Evolutionary conservation across 2,329 filamentous ascomycete genomes (phyloP).

Genomic region (Fusarium zealandicum): DNA sequence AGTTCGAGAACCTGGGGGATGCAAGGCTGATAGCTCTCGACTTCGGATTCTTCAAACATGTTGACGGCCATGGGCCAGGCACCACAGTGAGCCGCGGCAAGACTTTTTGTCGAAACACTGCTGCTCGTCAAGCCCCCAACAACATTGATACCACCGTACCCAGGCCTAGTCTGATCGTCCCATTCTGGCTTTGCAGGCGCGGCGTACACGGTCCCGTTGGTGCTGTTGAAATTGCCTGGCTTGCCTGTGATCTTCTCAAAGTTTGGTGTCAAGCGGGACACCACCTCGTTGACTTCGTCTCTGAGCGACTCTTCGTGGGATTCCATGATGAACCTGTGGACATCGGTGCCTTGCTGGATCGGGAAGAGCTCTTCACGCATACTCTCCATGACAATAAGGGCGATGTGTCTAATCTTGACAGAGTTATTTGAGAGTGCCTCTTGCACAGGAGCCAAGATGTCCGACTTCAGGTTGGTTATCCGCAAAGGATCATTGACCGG

Average conservation of each 20-base stretch:
- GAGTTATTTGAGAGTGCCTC: constrained; percentile 34
- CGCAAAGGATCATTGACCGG: constrained; percentile 50
- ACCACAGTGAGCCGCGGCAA: constrained; percentile 52
- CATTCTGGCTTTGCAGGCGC: constrained; percentile 36
- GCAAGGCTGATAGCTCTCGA: constrained; percentile 54
- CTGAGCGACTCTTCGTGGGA: constrained; percentile 44
- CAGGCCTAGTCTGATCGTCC: constrained; percentile 26
- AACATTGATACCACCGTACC: constrained; percentile 50
- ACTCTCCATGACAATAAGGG: constrained; percentile 54
- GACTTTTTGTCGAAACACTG: constrained; percentile 54
- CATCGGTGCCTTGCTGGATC: constrained; percentile 49
- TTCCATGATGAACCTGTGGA: constrained; percentile 45
- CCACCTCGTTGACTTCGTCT: constrained; percentile 39
- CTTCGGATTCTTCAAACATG: constrained; percentile 51
- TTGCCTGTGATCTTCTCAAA: constrained; percentile 34
- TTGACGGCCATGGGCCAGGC: constrained; percentile 51
- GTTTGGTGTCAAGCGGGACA: constrained; percentile 43
- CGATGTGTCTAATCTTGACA: constrained; percentile 53
- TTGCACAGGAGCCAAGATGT: constrained; percentile 40
- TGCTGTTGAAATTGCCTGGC: constrained; percentile 21
- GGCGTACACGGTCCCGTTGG: constrained; percentile 39
- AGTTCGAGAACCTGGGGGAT: constrained; percentile 49
- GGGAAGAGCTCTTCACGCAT: constrained; percentile 55
- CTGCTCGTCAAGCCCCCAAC: constrained; percentile 50
- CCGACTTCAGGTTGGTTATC: constrained; percentile 48